Conservation (phyloP, 257 asterid genomes). For the Mitragyna speciosa region DNA sequence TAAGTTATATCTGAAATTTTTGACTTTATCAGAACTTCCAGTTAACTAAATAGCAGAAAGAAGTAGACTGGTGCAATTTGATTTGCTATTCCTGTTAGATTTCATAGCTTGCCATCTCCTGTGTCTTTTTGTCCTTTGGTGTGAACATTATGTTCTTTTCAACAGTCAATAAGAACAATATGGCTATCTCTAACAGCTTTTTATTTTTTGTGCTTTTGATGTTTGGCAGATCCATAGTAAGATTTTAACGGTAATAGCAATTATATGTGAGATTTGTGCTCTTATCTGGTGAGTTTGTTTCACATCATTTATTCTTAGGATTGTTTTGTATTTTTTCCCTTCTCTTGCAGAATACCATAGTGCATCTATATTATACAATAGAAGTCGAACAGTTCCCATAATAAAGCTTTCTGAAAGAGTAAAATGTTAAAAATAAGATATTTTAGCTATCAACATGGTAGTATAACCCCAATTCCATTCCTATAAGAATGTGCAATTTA, state of each 20-base stretch:
- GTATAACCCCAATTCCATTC: not conserved
- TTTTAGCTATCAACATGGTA: not conserved
- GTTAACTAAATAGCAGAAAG: not conserved
- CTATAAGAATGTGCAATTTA: too few relatives aligned
- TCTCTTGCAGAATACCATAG: not conserved
- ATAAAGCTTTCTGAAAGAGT: not conserved
- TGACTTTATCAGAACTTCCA: not conserved
- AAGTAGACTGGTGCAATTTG: not conserved
- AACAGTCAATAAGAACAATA: not conserved
- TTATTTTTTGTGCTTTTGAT: not conserved
- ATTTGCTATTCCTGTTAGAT: not conserved
- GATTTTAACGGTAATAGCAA: constrained; percentile 77
- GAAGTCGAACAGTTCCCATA: not conserved
- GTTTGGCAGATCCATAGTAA: constrained; percentile 84
- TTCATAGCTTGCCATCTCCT: not conserved
- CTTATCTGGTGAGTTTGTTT: constrained; percentile 71
- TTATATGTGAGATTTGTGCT: constrained; percentile 82
- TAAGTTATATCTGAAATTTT: not conserved
- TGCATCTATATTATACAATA: not conserved
- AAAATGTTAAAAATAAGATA: not conserved
- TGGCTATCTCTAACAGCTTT: not conserved
- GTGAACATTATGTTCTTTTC: not conserved
- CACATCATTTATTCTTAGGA: constrained; percentile 24
- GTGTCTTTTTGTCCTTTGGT: not conserved
- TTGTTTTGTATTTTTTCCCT: constrained; percentile 11